These are phyloP conservation scores for Epicoccum nigrum DNA, from an alignment of 2,329 filamentous ascomycete species.

Conservation along the genomic window DNA sequence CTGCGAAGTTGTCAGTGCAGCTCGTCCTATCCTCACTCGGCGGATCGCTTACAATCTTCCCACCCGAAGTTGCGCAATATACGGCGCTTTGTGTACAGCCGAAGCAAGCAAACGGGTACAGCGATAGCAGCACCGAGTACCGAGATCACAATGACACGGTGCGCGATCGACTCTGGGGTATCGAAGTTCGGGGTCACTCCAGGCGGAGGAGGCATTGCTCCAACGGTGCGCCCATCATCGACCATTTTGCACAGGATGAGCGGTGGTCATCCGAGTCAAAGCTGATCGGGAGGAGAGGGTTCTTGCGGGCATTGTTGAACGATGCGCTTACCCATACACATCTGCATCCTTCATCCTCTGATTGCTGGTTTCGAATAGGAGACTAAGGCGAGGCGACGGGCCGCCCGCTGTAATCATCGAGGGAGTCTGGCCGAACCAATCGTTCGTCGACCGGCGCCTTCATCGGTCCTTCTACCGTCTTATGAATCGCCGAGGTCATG, in stretches of 20 bases:
- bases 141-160: slow-evolving; percentile 21
- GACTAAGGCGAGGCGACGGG: neutral
- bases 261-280: neutral
- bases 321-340: neutral
- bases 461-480: neutral
- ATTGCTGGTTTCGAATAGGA: neutral
- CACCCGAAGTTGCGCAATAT: slow-evolving; percentile 23
- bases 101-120: slow-evolving; percentile 18
- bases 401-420: neutral
- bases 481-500: slow-evolving; percentile 1
- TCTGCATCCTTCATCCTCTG: neutral
- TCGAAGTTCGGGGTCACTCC: slow-evolving; percentile 10
- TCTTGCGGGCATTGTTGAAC: no score
- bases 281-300: no score
- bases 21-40: no score
- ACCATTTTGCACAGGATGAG: neutral
- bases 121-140: slow-evolving; percentile 19
- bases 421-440: neutral
- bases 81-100: slow-evolving; percentile 21
- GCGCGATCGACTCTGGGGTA: slow-evolving; percentile 22
- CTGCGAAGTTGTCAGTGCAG: neutral
- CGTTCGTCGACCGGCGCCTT: neutral
- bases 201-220: slow-evolving; percentile 9
- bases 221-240: neutral
- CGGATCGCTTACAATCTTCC: slow-evolving; percentile 19